These are phyloP conservation scores for Smithsoniella earleae DNA, from an alignment of 163 green algal genomes.

Conservation along the genomic window DNA sequence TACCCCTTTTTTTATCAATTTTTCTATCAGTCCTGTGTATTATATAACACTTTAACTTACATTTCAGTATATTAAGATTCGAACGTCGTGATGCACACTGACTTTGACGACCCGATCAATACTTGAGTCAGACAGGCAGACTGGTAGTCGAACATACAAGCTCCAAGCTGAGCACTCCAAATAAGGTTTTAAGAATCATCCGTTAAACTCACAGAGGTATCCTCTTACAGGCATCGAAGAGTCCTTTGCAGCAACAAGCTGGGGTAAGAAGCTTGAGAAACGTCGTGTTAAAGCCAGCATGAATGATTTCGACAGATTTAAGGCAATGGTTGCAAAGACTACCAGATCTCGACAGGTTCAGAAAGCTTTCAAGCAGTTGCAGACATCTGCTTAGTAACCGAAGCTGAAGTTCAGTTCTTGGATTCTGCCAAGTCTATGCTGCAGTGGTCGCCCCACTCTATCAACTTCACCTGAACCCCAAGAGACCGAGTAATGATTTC, in stretches of 20 bases:
- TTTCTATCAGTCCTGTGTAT: not conserved
- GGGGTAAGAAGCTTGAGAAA: conserved; percentile 86
- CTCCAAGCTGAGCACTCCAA: too few species aligned
- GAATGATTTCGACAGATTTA: conserved; percentile 88
- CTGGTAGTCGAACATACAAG: too few species aligned
- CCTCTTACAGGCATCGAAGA: not conserved
- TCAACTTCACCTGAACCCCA: too few species aligned
- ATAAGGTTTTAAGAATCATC: not conserved
- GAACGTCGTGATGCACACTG: too few species aligned
- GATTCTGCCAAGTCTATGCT: too few species aligned
- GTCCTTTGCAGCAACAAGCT: conserved; percentile 63
- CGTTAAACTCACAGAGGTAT: not conserved
- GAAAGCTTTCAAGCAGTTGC: not conserved
- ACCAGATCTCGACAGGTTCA: not conserved
- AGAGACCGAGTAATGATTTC: too few species aligned
- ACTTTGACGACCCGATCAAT: too few species aligned
- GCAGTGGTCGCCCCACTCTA: too few species aligned
- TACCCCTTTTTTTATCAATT: not conserved
- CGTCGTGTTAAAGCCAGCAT: conserved; percentile 55
- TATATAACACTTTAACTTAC: not conserved
- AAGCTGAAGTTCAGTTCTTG: too few species aligned
- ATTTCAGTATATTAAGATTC: too few species aligned
- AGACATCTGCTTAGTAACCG: conserved; percentile 7
- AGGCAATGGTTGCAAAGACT: conserved; percentile 24
- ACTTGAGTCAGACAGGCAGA: too few species aligned